Base-by-base conservation (phyloP, 495 filamentous ascomycete genomes). In the Penicillium soppii region DNA sequence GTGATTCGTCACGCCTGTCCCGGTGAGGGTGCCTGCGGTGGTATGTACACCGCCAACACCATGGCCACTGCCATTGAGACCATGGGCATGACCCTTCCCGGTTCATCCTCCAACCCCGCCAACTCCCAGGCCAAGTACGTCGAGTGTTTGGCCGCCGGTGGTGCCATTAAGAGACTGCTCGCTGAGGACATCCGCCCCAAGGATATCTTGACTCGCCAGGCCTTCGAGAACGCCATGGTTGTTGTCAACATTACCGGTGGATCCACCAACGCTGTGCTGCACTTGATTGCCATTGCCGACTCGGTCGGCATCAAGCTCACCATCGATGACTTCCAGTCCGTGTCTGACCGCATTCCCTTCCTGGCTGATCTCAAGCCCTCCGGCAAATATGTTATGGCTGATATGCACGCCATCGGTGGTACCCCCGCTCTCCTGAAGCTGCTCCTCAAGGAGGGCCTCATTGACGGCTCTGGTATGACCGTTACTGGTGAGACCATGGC, bases 1-100 rank as follows among this genome's bases (percentile, higher is more conserved):
- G 92, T 97, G 65, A 96, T 97, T 64, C 82, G 92, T 47, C 78
- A 97, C 69, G 94, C 94, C 27, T 97, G 92, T 69, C 92, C 92
- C 33, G 94, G 94, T 38, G 79, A 86, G 53, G 94, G 94, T 53
- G 94, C 95, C 16, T 98, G 94, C 64, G 94, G 94, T 63, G 94
- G 94, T 52, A 98, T 98, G 94, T 98, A 98, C 76, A 98, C 94
- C 15, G 94, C 94, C 47, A 98, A 98, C 79, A 98, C 94, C 42
- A 95, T 98, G 91, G 94, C 94, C 38, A 87, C 87, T 5, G 92
- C 92, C n/a, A 95, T 97, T 56, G 94, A 98, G 72, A 82, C 85
- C 29, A 90, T 98, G 81, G 94, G 94, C 47, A 92, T 98, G 88
- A 90, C 90, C 4, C 80, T 98, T 23, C 90, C 94, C 10, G 94